Base-by-base conservation (phyloP, 1,284 basidiomycete species). In the Sporisorium reilianum region DNA sequence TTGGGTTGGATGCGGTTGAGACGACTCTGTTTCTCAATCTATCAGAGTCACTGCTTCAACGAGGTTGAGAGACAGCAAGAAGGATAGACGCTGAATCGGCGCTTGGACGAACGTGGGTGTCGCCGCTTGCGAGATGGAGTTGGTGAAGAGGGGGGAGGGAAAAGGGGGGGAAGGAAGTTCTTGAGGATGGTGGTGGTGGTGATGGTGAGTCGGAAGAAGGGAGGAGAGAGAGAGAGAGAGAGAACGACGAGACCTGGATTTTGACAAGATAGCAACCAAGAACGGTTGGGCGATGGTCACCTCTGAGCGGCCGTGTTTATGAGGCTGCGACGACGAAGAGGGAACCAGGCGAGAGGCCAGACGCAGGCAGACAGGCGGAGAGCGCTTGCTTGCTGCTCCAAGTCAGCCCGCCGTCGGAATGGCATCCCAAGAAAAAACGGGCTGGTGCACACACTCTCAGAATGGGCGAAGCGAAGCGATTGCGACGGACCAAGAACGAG, bases 151-250 rank as follows among this genome's bases (percentile, higher is more conserved):
- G 28, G 28, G 20, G 44, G 3, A 56, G 36, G 36, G 38, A 41
- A 41, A 41, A 20, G 12, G 30, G 49, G 53, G 56, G 53, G 52
- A 41, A 20, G 26, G 41, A 26, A 42, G 51, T 41, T 56, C 60
- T 72, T 72, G 69, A 72, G 55, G 69, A 66, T 66, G 69, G 42
- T 70, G 69, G 46, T 49, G 54, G 53, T 46, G 69, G 63, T 66
- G 69, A 36, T 70, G 69, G 51, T 48, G 53, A 56, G 50, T 34
- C 42, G 55, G 57, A 55, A 61, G 57, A 30, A 55, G 46, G 45
- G 42, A 53, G 28, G 49, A 34, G 51, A 26, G 48, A 32, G 20
- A 51, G 25, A 36, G 22, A 30, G 28, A 12, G 32, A 12, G 23
- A 18, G 23, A 45, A 30, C 5, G 28, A 28, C 25, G 26, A 28